Conservation (phyloP, 129 eudicot genomes). For the Centrapalus pauciflorus region DNA sequence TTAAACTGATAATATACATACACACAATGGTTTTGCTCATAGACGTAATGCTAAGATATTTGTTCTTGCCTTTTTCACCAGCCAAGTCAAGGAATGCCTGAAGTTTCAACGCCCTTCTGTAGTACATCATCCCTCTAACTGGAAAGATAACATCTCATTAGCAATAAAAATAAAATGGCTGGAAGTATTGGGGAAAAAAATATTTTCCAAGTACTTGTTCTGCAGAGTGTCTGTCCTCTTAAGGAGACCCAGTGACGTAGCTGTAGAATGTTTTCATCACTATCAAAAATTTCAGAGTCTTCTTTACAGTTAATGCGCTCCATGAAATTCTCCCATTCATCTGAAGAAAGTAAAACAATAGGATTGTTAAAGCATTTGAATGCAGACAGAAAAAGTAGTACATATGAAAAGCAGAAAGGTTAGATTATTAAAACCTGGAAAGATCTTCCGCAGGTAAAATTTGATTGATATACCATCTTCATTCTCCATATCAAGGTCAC, state of each 20-base stretch:
- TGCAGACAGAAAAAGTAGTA: neutral
- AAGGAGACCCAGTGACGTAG: conserved; percentile 87
- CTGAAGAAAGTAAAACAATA: conserved; percentile 26
- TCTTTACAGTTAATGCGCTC: conserved; percentile 64
- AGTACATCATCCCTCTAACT: conserved; percentile 94
- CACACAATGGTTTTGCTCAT: neutral
- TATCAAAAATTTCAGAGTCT: conserved; percentile 51
- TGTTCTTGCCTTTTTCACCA: conserved; percentile 45
- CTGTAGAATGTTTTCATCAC: conserved; percentile 66
- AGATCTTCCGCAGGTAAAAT: conserved; percentile 71
- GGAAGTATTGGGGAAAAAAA: neutral
- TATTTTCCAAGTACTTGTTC: conserved; percentile 45
- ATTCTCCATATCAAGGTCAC: conserved; percentile 73
- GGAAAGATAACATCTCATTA: conserved; percentile 21
- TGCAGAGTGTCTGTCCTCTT: conserved; percentile 80
- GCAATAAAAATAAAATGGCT: neutral
- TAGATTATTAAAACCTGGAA: conserved; percentile 52
- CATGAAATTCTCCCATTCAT: conserved; percentile 79
- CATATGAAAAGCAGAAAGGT: neutral
- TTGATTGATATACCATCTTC: conserved; percentile 79
- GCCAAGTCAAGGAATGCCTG: conserved; percentile 96
- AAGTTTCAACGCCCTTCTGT: conserved; percentile 77
- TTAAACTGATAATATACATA: neutral
- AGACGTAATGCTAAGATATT: neutral
- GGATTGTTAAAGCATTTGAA: neutral